Percentiles rank a stretch among this genome's conserved stretches.
Evolutionary conservation across 495 filamentous ascomycete genomes (phyloP).

Genomic region (Penicillium taxi): DNA sequence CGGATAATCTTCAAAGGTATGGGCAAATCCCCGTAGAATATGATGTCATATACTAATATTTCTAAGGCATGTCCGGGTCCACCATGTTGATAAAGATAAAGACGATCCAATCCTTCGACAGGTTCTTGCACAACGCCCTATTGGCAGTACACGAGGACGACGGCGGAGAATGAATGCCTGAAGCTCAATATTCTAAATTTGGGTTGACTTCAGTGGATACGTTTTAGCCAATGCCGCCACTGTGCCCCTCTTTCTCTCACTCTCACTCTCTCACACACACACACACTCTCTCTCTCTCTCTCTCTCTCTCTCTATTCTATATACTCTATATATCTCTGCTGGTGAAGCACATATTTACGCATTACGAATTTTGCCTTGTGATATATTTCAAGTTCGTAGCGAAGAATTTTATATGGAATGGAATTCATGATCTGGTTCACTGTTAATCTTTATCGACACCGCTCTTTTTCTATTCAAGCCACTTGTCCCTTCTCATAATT

Average conservation of each 20-base stretch:
- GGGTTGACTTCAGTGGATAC: too few relatives aligned
- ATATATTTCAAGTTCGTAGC: slow-evolving; percentile 15
- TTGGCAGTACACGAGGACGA: slow-evolving; percentile 77
- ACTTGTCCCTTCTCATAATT: background rate
- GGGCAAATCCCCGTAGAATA: slow-evolving; percentile 12
- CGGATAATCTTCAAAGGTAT: slow-evolving; percentile 94
- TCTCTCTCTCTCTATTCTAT: background rate
- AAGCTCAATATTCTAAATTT: too few relatives aligned
- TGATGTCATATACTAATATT: background rate
- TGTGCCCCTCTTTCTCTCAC: background rate
- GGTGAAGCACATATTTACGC: slow-evolving; percentile 9
- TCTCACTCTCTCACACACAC: too few relatives aligned
- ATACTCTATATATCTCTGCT: background rate
- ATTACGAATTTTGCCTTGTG: slow-evolving; percentile 19
- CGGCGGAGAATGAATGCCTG: slow-evolving; percentile 50
- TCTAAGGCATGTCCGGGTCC: slow-evolving; percentile 74
- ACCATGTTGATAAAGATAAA: slow-evolving; percentile 79
- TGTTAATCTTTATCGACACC: too few relatives aligned
- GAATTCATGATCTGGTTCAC: too few relatives aligned
- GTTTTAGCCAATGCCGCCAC: slow-evolving; percentile 6
- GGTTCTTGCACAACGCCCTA: slow-evolving; percentile 72
- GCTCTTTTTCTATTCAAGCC: too few relatives aligned
- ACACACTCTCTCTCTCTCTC: too few relatives aligned
- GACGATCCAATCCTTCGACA: slow-evolving; percentile 73
- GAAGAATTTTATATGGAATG: too few relatives aligned